A percentile compares a stretch with the other conserved stretches of the same genome.
Conservation (phyloP, 129 eudicot genomes). For the Erigeron canadensis region DNA sequence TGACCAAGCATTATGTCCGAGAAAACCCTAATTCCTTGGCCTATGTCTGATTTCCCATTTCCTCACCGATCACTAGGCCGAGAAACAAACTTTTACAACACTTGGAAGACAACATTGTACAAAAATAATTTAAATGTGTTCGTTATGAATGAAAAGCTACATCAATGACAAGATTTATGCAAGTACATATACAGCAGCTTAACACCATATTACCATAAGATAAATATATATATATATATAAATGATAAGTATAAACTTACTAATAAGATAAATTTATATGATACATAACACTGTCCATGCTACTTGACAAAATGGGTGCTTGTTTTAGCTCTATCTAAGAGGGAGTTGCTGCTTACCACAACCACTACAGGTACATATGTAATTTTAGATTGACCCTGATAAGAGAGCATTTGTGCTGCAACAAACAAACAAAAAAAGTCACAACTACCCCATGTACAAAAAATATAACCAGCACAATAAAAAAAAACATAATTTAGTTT, state of each 20-base stretch:
- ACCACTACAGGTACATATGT: slow-evolving; percentile 79
- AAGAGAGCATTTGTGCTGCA: slow-evolving; percentile 92
- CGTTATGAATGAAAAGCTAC: not conserved
- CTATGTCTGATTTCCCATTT: too few relatives aligned
- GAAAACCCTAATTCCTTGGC: too few relatives aligned
- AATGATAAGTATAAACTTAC: too few relatives aligned
- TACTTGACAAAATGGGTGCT: not conserved
- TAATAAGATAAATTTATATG: not conserved
- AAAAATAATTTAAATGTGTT: too few relatives aligned
- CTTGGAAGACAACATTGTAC: too few relatives aligned
- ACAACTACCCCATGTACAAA: slow-evolving; percentile 4
- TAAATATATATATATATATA: too few relatives aligned
- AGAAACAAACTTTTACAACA: too few relatives aligned
- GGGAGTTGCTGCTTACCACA: slow-evolving; percentile 55
- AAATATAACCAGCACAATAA: not conserved
- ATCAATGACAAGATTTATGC: not conserved
- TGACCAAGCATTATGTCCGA: too few relatives aligned
- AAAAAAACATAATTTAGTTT: not conserved
- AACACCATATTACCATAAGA: too few relatives aligned
- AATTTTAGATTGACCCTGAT: slow-evolving; percentile 54
- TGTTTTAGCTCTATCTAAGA: not conserved
- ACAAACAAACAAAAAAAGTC: not conserved
- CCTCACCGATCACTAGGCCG: too few relatives aligned
- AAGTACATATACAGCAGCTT: not conserved
- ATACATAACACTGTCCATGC: not conserved